Percentiles rank a stretch among this genome's conserved stretches.
phyloP scores from a whole-genome alignment of 495 filamentous ascomycete species.

The Xylaria castorea region DNA sequence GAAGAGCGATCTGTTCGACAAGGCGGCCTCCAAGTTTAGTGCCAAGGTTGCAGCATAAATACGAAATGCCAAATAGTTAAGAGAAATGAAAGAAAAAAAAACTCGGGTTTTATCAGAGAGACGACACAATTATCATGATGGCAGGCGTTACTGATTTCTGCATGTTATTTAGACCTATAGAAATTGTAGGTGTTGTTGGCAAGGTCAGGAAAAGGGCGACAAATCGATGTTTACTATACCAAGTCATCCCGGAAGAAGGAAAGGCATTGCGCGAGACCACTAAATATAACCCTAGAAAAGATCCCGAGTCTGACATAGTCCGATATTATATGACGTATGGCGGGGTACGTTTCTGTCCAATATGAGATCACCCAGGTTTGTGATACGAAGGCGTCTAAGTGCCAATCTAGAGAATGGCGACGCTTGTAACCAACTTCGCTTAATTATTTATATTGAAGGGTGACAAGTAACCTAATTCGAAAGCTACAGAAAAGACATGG shows the following conservation, averaged over 20 bases:
- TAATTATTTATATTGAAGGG: not conserved
- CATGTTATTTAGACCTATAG: conserved; percentile 6
- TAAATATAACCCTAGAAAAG: not conserved
- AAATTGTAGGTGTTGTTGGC: conserved; percentile 1
- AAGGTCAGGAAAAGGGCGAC: not conserved
- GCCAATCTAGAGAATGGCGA: not conserved
- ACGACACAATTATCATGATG: conserved; percentile 12
- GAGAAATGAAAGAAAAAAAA: not conserved
- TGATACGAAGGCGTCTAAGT: not conserved
- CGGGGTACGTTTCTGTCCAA: not conserved
- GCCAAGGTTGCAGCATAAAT: conserved; percentile 69
- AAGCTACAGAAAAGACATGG: not conserved
- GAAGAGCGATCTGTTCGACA: conserved; percentile 81
- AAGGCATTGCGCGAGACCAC: not conserved
- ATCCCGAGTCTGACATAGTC: not conserved
- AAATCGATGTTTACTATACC: not conserved
- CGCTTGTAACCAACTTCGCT: not conserved
- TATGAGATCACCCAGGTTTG: not conserved
- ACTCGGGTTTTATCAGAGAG: not conserved
- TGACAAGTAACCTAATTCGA: not conserved
- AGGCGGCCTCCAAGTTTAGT: conserved; percentile 77
- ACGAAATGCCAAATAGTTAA: not conserved
- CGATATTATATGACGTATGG: not conserved
- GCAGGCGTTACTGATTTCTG: not conserved
- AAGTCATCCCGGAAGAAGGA: not conserved